Evolutionary conservation across 2,329 filamentous ascomycete genomes (phyloP).

Genomic region (Ustulina deusta): DNA sequence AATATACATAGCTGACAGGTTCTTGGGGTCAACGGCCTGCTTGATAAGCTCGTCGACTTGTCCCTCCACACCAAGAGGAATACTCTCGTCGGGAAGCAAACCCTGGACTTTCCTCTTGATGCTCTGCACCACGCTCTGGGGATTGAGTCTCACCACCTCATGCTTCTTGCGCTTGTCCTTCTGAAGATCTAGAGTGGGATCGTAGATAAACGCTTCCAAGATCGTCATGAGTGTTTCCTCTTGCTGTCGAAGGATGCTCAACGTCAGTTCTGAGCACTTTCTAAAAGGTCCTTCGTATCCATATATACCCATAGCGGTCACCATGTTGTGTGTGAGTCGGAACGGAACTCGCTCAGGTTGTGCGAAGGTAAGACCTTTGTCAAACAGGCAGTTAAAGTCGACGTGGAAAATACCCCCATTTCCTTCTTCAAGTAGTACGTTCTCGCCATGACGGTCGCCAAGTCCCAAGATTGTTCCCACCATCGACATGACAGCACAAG

Average conservation of each 20-base stretch:
- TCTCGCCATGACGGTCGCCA: constrained; percentile 96
- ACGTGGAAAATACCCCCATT: constrained; percentile 97
- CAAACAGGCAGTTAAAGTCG: constrained; percentile 99
- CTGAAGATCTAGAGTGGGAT: constrained; percentile 94
- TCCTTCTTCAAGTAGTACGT: constrained; percentile 93
- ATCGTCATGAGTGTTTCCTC: constrained; percentile 98
- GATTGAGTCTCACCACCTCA: constrained; percentile 63
- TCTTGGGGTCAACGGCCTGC: constrained; percentile 82
- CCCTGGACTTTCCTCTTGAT: constrained; percentile 90
- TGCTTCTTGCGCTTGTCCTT: constrained; percentile 73
- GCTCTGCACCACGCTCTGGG: constrained; percentile 84
- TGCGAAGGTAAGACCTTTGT: constrained; percentile 95
- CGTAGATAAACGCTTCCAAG: constrained; percentile 95
- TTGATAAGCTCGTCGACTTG: constrained; percentile 96
- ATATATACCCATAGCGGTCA: constrained; percentile 95
- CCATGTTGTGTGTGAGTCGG: constrained; percentile 97
- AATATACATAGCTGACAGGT: constrained; percentile 95
- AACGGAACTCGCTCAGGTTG: constrained; percentile 97
- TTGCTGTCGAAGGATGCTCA: constrained; percentile 86
- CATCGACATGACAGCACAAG: constrained; percentile 99
- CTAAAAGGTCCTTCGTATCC: constrained; percentile 94
- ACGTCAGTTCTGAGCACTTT: constrained; percentile 88
- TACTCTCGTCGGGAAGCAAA: constrained; percentile 85
- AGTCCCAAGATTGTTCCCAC: constrained; percentile 93
- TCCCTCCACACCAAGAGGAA: constrained; percentile 93